Base-by-base conservation (phyloP, 1,284 basidiomycete genomes). In the Nidula niveotomentosa region DNA sequence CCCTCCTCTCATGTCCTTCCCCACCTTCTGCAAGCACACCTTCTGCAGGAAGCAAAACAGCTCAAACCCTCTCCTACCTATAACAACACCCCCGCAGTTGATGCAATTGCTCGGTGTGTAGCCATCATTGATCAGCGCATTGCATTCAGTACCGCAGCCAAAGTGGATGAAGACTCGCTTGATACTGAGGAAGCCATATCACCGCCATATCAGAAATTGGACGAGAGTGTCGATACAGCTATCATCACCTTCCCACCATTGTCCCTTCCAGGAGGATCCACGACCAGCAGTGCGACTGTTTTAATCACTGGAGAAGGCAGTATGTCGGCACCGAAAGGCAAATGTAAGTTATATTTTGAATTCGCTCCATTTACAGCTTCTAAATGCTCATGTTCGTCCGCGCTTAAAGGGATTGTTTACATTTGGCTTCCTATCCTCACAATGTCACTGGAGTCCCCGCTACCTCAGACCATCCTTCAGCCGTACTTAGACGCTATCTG, bases 201-300 rank as follows among this genome's bases (percentile, higher is more conserved):
- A 23, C 3, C 3, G 23, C 23, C 23, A 23, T 65, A 10, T 53
- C 54, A 35, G 49, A 55, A 0, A 44, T 33, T 37, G 30, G 18
- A 47, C n/a, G 18, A 41, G 39, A 45, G 60, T n/a, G 70, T 87
- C 17, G 92, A 94, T 65, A 90, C 89, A 8, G 84, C 85, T 1
- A 69, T 96, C 2, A 64, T 96, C 8, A 80, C 97, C 4, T 94
- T 97, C 60, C 94, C 95, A 0, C 94, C 96, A 0, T 75, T 73
- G 0, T 80, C 79, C 1, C 63, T 88, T 2, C 56, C 67, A 0
- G 72, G 69, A 18, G 83, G 81, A 3, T 80, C 83, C 6, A 55
- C 65, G 0, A 72, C 69, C 0, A 70, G 74, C 6, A 78, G 89
- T 1, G 92, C 89, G 1, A 86, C 87, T 49, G 86, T 80, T 0